Evolutionary conservation across 2,329 filamentous ascomycete species (phyloP).

Genomic region (Sclerotinia spermophila): DNA sequence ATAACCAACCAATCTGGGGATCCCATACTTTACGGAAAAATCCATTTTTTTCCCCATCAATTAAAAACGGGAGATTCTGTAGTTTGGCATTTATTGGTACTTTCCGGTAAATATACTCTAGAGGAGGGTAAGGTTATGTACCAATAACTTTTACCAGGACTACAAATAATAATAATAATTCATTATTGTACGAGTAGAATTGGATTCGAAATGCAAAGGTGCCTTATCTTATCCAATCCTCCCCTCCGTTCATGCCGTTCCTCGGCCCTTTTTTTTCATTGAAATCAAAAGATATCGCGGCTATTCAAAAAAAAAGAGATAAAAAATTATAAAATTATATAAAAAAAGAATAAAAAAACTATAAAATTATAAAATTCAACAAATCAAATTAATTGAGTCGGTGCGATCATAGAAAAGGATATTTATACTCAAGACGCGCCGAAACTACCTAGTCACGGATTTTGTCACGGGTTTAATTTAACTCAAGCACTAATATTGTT

Average conservation of each 20-base stretch:
- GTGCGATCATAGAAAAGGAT: background rate
- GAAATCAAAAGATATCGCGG: background rate
- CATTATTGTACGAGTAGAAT: too few relatives aligned
- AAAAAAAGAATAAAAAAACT: background rate
- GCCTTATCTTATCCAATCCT: background rate
- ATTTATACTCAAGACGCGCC: slow-evolving; percentile 2
- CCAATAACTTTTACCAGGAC: too few relatives aligned
- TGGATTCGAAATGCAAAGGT: slow-evolving; percentile 9
- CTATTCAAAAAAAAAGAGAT: background rate
- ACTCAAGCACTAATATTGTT: background rate
- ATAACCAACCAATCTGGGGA: background rate
- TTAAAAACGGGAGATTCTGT: background rate
- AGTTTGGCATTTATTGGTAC: background rate
- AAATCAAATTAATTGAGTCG: background rate
- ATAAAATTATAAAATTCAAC: background rate
- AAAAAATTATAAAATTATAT: background rate
- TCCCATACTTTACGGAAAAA: background rate
- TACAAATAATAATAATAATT: too few relatives aligned
- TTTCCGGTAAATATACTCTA: background rate
- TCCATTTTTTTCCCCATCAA: background rate
- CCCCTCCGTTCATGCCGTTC: background rate
- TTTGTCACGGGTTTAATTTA: background rate
- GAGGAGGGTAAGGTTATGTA: too few relatives aligned
- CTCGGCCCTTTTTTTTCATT: slow-evolving; percentile 12
- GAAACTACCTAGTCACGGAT: slow-evolving; percentile 4